Evolutionary conservation across 1,139 yeast genomes (phyloP).

Genomic region (Protomyces gravidus): DNA sequence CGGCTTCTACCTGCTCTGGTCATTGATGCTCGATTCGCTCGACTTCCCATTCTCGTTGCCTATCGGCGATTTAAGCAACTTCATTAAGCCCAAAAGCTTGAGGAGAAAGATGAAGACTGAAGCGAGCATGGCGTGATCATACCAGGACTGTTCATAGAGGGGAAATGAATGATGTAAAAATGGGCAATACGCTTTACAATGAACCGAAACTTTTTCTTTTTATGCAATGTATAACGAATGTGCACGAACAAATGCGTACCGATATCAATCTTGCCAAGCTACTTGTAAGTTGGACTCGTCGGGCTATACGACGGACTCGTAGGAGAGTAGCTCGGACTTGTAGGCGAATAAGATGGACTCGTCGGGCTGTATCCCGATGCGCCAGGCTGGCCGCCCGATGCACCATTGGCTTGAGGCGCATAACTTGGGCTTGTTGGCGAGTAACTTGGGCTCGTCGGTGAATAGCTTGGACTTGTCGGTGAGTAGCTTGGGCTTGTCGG

Average conservation of each 20-base stretch:
- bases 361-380: slow-evolving; percentile 50
- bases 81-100: slow-evolving; percentile 29
- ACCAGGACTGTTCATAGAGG: too few relatives aligned
- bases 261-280: too few relatives aligned
- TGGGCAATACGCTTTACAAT: background rate
- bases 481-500: slow-evolving; percentile 72
- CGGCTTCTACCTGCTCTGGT: slow-evolving; percentile 49
- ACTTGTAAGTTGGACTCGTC: slow-evolving; percentile 48
- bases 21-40: slow-evolving; percentile 33
- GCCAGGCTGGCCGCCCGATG: background rate
- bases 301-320: slow-evolving; percentile 17
- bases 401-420: slow-evolving; percentile 46
- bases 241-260: too few relatives aligned
- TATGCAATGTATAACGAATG: too few relatives aligned
- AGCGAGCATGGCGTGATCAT: background rate
- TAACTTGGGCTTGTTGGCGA: slow-evolving; percentile 70
- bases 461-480: slow-evolving; percentile 71
- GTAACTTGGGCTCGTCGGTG: slow-evolving; percentile 70
- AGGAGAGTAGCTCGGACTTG: slow-evolving; percentile 54
- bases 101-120: slow-evolving; percentile 2
- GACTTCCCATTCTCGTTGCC: slow-evolving; percentile 34
- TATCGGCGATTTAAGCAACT: slow-evolving; percentile 33
- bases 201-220: background rate
- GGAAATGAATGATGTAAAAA: background rate
- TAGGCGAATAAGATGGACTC: slow-evolving; percentile 60